These are phyloP conservation scores for Aspergillus ruber DNA, from an alignment of 2,329 filamentous ascomycete species.

Conservation along the genomic window DNA sequence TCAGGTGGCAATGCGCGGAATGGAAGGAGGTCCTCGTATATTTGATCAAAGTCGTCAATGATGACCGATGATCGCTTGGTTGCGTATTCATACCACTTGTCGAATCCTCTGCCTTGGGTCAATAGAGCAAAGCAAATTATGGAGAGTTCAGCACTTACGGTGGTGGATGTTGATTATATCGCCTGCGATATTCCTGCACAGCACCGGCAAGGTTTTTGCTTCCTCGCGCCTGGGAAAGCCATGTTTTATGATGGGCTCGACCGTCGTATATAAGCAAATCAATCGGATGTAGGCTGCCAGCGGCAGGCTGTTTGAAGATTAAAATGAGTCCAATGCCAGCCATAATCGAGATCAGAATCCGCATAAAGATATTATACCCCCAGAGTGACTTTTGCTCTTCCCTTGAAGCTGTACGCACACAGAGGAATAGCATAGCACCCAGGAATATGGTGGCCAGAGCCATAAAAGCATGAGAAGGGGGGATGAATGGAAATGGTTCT, in stretches of 20 bases:
- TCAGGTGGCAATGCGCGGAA: constrained; percentile 49
- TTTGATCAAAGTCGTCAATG: constrained; percentile 57
- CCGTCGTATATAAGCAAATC: constrained; percentile 49
- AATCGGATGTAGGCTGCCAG: constrained; percentile 48
- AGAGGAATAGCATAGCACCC: constrained; percentile 23
- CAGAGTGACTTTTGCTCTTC: constrained; percentile 24
- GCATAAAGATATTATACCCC: constrained; percentile 25
- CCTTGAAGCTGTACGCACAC: constrained; percentile 18
- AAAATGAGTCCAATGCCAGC: constrained; percentile 38
- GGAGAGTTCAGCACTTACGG: constrained; percentile 33
- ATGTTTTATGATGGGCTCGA: constrained; percentile 43
- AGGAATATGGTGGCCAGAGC: constrained; percentile 26
- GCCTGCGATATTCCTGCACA: constrained; percentile 45
- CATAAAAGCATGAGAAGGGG: constrained; percentile 18
- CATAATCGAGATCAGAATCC: constrained; percentile 34
- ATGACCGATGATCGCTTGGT: constrained; percentile 45
- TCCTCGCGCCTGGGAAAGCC: constrained; percentile 41
- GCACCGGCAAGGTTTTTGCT: constrained; percentile 46
- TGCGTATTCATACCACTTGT: constrained; percentile 55
- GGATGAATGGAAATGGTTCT: constrained; percentile 27
- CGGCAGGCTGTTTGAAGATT: constrained; percentile 34
- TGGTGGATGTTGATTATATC: constrained; percentile 51
- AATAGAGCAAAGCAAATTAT: not conserved
- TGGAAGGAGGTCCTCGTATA: constrained; percentile 50
- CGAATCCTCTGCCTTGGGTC: constrained; percentile 42